These are phyloP conservation scores for Russula earlei DNA, from an alignment of 768 basidiomycete species.

Conservation along the genomic window DNA sequence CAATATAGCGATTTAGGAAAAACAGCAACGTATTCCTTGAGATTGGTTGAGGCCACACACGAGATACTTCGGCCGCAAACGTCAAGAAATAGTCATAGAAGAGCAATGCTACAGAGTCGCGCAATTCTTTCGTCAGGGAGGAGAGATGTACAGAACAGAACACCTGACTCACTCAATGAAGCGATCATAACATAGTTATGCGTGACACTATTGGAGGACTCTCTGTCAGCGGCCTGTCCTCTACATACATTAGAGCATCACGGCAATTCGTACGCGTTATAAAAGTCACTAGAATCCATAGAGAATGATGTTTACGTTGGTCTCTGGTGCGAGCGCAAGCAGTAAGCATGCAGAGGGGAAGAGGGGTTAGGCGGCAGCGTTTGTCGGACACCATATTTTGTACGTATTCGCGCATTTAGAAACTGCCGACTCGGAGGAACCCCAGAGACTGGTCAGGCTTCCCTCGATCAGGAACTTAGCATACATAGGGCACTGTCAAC, in stretches of 20 bases:
- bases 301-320: neutral
- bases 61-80: constrained; percentile 31
- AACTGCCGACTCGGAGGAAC: neutral
- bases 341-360: neutral
- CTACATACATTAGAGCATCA: neutral
- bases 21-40: constrained; percentile 35
- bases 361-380: no score
- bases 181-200: neutral
- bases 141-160: neutral
- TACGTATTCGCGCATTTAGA: neutral
- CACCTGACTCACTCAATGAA: neutral
- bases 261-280: neutral
- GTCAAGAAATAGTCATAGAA: constrained; percentile 28
- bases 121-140: neutral
- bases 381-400: neutral
- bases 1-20: constrained; percentile 41
- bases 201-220: neutral
- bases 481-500: no score
- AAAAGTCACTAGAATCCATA: neutral
- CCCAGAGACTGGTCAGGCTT: neutral
- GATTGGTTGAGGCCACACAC: constrained; percentile 38
- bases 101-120: constrained; percentile 21
- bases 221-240: neutral
- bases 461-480: neutral
- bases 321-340: neutral